phyloP scores from a whole-genome alignment of 306 rosid genomes.

The Cercis canadensis region DNA sequence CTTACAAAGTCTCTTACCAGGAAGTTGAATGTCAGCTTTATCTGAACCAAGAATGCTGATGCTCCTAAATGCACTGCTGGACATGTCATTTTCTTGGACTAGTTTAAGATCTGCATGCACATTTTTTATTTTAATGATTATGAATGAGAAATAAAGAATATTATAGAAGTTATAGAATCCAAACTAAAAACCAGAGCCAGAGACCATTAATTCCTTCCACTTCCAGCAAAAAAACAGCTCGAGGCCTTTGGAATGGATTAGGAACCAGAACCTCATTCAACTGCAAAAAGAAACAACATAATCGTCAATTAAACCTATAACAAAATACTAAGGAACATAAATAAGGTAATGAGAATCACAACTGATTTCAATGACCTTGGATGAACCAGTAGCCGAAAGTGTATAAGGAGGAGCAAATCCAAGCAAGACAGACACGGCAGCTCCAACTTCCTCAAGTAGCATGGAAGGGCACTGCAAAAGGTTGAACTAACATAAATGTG shows the following conservation, averaged over 20 bases:
- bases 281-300: slow-evolving; percentile 54
- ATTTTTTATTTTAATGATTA: slow-evolving; percentile 21
- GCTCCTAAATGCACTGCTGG: slow-evolving; percentile 52
- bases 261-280: slow-evolving; percentile 81
- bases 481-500: slow-evolving; percentile 13
- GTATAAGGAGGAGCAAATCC: slow-evolving; percentile 80
- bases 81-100: slow-evolving; percentile 51
- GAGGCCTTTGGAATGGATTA: slow-evolving; percentile 92
- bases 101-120: slow-evolving; percentile 58
- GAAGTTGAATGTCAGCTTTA: slow-evolving; percentile 71
- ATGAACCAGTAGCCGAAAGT: slow-evolving; percentile 73
- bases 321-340: slow-evolving; percentile 14
- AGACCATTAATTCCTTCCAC: slow-evolving; percentile 76
- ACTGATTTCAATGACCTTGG: slow-evolving; percentile 68
- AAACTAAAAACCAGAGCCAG: slow-evolving; percentile 30
- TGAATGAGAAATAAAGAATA: slow-evolving; percentile 9
- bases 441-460: slow-evolving; percentile 70
- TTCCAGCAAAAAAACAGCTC: slow-evolving; percentile 80
- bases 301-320: slow-evolving; percentile 35
- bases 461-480: slow-evolving; percentile 63
- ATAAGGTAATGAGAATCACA: slow-evolving; percentile 10
- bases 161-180: background rate
- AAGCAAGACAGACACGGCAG: slow-evolving; percentile 85
- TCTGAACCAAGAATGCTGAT: slow-evolving; percentile 51
- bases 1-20: slow-evolving; percentile 54